Evolutionary conservation across 768 basidiomycete species (phyloP).

Genomic region (Boletellus sp.): DNA sequence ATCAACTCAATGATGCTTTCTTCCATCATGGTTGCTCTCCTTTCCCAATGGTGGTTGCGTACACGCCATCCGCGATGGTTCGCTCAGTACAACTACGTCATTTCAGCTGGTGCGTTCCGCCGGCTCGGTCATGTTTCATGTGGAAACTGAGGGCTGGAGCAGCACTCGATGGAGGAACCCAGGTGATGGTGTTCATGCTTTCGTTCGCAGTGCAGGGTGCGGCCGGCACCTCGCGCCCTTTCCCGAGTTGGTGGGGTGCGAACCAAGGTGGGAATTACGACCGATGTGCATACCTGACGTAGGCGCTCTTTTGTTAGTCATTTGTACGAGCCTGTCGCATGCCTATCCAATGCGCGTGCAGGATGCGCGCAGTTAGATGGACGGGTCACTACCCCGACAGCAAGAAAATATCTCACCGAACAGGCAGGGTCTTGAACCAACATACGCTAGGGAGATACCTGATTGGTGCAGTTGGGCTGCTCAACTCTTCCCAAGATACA

Average conservation of each 20-base stretch:
- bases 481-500: no score
- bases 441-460: no score
- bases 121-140: background rate
- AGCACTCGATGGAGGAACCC: slow-evolving; percentile 37
- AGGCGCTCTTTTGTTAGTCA: no score
- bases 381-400: no score
- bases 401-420: no score
- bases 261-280: slow-evolving; percentile 46
- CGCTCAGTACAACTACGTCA: slow-evolving; percentile 36
- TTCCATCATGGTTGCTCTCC: slow-evolving; percentile 22
- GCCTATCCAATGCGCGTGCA: no score
- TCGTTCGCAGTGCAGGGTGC: slow-evolving; percentile 51
- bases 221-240: slow-evolving; percentile 44
- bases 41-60: slow-evolving; percentile 39
- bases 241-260: slow-evolving; percentile 58
- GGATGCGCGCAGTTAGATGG: no score
- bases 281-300: slow-evolving; percentile 10
- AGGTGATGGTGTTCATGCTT: slow-evolving; percentile 54
- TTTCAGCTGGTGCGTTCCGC: slow-evolving; percentile 38
- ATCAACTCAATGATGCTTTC: slow-evolving; percentile 25
- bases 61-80: slow-evolving; percentile 36
- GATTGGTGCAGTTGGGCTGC: no score
- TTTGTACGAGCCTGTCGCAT: no score
- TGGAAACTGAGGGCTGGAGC: background rate
- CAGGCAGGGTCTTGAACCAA: no score